phyloP scores from a whole-genome alignment of 139 green algal genomes.

The Coelastrella sp. region DNA sequence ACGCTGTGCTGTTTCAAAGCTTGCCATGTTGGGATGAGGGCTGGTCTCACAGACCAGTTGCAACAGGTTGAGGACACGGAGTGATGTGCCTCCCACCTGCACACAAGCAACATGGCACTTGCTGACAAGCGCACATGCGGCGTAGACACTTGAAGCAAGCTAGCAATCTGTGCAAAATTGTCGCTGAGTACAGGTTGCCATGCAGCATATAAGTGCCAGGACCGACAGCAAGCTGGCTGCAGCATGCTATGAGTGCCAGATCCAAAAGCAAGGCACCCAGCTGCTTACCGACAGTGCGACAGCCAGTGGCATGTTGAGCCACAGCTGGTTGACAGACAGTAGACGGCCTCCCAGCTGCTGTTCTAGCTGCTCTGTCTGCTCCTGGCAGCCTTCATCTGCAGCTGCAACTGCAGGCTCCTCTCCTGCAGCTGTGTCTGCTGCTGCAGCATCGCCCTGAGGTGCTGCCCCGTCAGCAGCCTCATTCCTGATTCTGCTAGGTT shows the following conservation, averaged over 20 bases:
- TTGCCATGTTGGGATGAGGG: neutral
- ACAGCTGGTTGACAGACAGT: slow-evolving; percentile 58
- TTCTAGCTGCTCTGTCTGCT: slow-evolving; percentile 24
- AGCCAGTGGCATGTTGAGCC: slow-evolving; percentile 60
- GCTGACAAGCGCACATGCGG: neutral
- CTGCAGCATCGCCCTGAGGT: neutral
- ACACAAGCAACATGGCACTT: neutral
- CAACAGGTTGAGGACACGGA: slow-evolving; percentile 41
- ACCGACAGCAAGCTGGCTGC: too few relatives aligned
- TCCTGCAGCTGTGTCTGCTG: neutral
- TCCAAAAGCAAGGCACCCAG: too few relatives aligned
- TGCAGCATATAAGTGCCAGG: too few relatives aligned
- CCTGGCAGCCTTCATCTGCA: neutral
- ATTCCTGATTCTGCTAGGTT: neutral
- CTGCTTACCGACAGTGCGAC: slow-evolving; percentile 56
- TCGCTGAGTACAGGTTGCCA: too few relatives aligned
- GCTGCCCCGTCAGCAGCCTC: neutral
- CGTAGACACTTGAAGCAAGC: neutral
- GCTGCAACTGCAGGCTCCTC: neutral
- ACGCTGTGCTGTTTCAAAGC: slow-evolving; percentile 19
- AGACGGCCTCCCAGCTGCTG: neutral
- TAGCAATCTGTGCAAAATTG: neutral
- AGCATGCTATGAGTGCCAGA: too few relatives aligned
- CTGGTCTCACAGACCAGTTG: slow-evolving; percentile 46
- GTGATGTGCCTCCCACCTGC: slow-evolving; percentile 52